These are phyloP conservation scores for Salix dunnii DNA, from an alignment of 345 rosid species.

Conservation along the genomic window DNA sequence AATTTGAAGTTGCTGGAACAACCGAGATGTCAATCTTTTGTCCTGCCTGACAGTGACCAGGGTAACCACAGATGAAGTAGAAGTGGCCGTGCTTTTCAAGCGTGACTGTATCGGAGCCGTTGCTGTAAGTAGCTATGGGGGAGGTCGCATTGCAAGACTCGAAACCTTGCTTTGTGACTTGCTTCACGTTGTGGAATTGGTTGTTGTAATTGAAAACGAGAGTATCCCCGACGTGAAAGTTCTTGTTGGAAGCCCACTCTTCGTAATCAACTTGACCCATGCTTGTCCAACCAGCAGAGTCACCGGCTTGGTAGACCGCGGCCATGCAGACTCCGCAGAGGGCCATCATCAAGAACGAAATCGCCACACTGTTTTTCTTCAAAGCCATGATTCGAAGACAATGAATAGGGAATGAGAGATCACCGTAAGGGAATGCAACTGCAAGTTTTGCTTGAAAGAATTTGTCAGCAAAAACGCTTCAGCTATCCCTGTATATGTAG, in stretches of 20 bases:
- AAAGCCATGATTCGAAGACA: too few relatives aligned
- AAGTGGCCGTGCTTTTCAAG: conserved; percentile 21
- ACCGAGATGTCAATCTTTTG: conserved; percentile 28
- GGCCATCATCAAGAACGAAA: too few relatives aligned
- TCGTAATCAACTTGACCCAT: not conserved
- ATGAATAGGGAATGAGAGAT: too few relatives aligned
- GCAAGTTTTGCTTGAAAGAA: too few relatives aligned
- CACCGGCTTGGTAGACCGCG: not conserved
- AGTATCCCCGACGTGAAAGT: conserved; percentile 6
- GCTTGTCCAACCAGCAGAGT: conserved; percentile 10
- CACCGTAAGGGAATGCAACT: too few relatives aligned
- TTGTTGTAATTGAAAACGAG: conserved; percentile 11
- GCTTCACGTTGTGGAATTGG: conserved; percentile 31
- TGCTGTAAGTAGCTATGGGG: conserved; percentile 18
- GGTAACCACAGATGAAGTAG: conserved; percentile 27
- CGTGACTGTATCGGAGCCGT: conserved; percentile 20
- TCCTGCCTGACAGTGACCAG: conserved; percentile 17
- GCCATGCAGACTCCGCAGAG: not conserved
- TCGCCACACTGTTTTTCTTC: too few relatives aligned
- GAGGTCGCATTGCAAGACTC: conserved; percentile 27
- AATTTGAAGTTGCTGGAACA: not conserved
- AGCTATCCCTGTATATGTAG: too few relatives aligned
- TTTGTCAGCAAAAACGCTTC: too few relatives aligned
- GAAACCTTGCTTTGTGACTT: conserved; percentile 20
- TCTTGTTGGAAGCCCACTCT: not conserved